phyloP scores from a whole-genome alignment of 352 stramenopile genomes.

The Pythium phragmitis region DNA sequence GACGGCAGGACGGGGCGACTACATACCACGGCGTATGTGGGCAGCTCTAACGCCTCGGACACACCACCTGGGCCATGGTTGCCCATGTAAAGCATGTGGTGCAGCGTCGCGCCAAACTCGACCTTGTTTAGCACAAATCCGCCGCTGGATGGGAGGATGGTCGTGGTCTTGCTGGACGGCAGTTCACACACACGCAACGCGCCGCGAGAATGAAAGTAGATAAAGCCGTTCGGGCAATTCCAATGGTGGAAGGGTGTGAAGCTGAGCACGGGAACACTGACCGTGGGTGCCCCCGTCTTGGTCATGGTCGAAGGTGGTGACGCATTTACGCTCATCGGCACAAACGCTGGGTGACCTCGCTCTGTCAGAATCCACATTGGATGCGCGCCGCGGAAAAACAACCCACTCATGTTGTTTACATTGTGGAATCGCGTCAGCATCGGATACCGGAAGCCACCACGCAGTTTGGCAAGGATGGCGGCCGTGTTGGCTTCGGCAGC shows the following conservation, averaged over 20 bases:
- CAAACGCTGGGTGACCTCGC: slow-evolving; percentile 59
- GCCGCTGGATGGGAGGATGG: slow-evolving; percentile 61
- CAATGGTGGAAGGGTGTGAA: slow-evolving; percentile 88
- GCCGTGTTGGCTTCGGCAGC: slow-evolving; percentile 65
- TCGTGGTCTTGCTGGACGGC: slow-evolving; percentile 70
- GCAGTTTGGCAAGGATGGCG: slow-evolving; percentile 69
- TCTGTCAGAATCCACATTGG: slow-evolving; percentile 85
- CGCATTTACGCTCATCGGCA: slow-evolving; percentile 69
- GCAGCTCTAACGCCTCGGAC: slow-evolving; percentile 68
- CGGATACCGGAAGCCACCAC: slow-evolving; percentile 78
- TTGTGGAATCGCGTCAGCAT: slow-evolving; percentile 84
- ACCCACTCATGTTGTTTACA: slow-evolving; percentile 82
- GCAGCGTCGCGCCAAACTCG: slow-evolving; percentile 68
- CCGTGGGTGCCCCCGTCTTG: slow-evolving; percentile 31
- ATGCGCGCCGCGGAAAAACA: slow-evolving; percentile 82
- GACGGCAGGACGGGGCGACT: slow-evolving; percentile 51
- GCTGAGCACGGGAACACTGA: slow-evolving; percentile 81
- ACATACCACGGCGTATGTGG: slow-evolving; percentile 81
- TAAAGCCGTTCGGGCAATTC: slow-evolving; percentile 88
- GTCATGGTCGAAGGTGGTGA: slow-evolving; percentile 25
- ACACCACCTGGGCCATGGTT: slow-evolving; percentile 76
- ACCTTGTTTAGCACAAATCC: slow-evolving; percentile 84
- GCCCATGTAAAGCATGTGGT: slow-evolving; percentile 80
- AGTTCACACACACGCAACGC: slow-evolving; percentile 79
- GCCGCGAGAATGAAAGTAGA: slow-evolving; percentile 85